Evolutionary conservation across 345 rosid genomes (phyloP).

Genomic region (Gossypium herbaceum): DNA sequence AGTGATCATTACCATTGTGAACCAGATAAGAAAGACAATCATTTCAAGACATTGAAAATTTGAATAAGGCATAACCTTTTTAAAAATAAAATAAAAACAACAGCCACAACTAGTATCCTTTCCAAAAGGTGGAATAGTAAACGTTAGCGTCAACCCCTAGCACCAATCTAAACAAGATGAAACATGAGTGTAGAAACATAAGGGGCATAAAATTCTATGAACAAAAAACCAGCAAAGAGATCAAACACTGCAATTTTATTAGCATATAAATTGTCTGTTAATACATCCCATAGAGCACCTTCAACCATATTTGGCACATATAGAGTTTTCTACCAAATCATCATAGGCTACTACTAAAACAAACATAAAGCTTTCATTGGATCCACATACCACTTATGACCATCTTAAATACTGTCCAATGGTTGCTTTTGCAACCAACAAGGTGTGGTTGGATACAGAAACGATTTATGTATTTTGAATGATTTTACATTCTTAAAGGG

Average conservation of each 20-base stretch:
- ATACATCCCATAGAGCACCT: neutral
- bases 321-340: neutral
- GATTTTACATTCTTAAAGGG: neutral
- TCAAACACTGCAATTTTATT: neutral
- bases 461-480: neutral
- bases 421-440: neutral
- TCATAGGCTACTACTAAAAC: neutral
- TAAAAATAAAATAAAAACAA: neutral
- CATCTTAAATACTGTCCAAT: neutral
- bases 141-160: neutral
- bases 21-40: neutral
- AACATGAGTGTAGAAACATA: neutral
- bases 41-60: neutral
- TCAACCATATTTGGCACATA: neutral
- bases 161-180: neutral
- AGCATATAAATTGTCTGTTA: neutral
- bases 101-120: neutral
- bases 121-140: neutral
- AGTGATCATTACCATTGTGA: neutral
- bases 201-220: neutral
- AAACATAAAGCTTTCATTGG: neutral
- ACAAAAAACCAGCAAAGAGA: neutral
- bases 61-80: too few relatives aligned
- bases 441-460: neutral
- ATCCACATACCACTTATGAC: neutral